These are phyloP conservation scores for Tolypocladium inflatum DNA, from an alignment of 2,329 filamentous ascomycete species.

Conservation along the genomic window DNA sequence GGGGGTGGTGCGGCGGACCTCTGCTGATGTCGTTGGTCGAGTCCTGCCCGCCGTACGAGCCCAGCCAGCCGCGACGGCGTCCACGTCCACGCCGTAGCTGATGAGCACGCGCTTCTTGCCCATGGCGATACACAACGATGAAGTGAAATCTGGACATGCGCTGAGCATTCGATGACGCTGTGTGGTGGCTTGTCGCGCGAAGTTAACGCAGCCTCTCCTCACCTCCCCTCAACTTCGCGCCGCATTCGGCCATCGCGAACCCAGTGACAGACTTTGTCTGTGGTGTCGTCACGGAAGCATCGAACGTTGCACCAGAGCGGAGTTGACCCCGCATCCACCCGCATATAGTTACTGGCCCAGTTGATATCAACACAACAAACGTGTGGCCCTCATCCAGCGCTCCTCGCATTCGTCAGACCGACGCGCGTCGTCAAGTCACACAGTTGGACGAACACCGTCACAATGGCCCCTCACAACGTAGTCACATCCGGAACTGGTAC, in stretches of 20 bases:
- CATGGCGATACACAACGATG: background rate
- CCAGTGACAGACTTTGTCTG: background rate
- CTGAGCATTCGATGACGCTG: background rate
- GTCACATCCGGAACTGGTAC: background rate
- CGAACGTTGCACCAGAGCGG: background rate
- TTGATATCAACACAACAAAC: no score
- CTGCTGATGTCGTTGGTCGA: conserved; percentile 62
- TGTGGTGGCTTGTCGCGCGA: background rate
- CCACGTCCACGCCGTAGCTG: conserved; percentile 63
- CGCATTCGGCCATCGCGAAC: background rate
- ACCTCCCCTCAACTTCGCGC: background rate
- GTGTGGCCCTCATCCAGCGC: no score
- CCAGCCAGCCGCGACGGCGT: conserved; percentile 72
- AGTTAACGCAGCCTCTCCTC: background rate
- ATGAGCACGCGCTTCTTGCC: conserved; percentile 1
- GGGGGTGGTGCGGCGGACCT: conserved; percentile 30
- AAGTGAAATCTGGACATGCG: background rate
- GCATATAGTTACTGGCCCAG: no score
- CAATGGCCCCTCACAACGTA: no score
- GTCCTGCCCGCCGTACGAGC: conserved; percentile 66
- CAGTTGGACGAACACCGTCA: no score
- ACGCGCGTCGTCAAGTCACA: no score
- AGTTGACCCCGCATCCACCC: background rate
- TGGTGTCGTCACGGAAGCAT: background rate
- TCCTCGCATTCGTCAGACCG: background rate